phyloP scores from a whole-genome alignment of 129 eudicot species.

The Artemisia tridentata region DNA sequence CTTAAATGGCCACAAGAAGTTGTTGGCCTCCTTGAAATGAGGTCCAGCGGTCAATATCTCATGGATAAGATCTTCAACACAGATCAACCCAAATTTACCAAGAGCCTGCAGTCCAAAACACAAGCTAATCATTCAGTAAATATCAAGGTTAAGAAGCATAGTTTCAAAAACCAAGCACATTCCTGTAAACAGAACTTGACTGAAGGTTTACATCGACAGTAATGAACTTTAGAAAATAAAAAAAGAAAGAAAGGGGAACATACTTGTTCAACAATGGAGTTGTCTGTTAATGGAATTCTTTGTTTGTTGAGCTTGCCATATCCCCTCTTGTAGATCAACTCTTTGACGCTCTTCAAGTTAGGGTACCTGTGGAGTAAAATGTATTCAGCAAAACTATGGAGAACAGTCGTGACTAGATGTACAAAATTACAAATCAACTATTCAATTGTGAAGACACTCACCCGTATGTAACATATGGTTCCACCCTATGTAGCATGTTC shows the following conservation, averaged over 20 bases:
- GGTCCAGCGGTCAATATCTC: conserved; percentile 87
- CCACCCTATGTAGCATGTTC: conserved; percentile 82
- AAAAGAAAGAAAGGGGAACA: too few relatives aligned
- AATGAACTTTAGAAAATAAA: too few relatives aligned
- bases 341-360: conserved; percentile 71
- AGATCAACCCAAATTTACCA: conserved; percentile 71
- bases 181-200: too few relatives aligned
- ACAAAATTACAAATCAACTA: too few relatives aligned
- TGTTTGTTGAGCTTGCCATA: conserved; percentile 78
- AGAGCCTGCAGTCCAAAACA: conserved; percentile 38
- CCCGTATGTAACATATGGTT: conserved; percentile 85
- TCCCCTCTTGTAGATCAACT: conserved; percentile 81
- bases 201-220: too few relatives aligned
- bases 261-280: conserved; percentile 47
- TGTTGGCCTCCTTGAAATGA: conserved; percentile 76
- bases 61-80: conserved; percentile 68
- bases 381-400: background rate
- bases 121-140: background rate
- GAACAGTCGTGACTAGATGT: background rate
- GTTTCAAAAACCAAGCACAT: too few relatives aligned
- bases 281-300: conserved; percentile 66
- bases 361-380: conserved; percentile 47
- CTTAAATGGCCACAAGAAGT: conserved; percentile 82
- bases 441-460: background rate
- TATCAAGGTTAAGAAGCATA: background rate